These are phyloP conservation scores for Lecanicillium sp. DNA, from an alignment of 2,329 filamentous ascomycete genomes.

Conservation along the genomic window DNA sequence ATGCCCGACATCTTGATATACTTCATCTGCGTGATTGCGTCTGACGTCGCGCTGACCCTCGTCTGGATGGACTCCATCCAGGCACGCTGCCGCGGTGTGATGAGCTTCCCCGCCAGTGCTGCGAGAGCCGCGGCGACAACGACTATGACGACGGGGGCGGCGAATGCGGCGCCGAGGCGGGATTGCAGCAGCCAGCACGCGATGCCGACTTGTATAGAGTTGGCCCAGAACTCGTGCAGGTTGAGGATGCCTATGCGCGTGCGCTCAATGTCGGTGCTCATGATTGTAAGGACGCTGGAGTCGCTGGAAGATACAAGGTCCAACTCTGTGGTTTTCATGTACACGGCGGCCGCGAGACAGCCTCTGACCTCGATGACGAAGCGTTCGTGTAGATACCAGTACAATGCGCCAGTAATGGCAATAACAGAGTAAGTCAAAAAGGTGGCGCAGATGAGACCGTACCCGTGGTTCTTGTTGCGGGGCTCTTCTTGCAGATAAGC, in stretches of 20 bases:
- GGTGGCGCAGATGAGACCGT: constrained; percentile 30
- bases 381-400: constrained; percentile 29
- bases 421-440: constrained; percentile 28
- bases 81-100: neutral
- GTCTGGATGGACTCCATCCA: constrained; percentile 13
- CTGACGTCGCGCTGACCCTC: constrained; percentile 5
- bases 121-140: constrained; percentile 20
- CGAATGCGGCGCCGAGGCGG: constrained; percentile 40
- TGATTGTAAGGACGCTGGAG: constrained; percentile 32
- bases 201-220: constrained; percentile 30
- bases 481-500: constrained; percentile 18
- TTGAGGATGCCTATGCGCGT: constrained; percentile 26
- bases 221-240: constrained; percentile 31
- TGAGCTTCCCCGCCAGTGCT: neutral
- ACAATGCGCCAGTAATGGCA: constrained; percentile 27
- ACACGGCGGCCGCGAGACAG: constrained; percentile 19
- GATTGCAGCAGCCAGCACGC: constrained; percentile 38
- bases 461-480: constrained; percentile 21
- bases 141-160: constrained; percentile 38
- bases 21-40: constrained; percentile 9
- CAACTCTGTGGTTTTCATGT: constrained; percentile 20
- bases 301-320: constrained; percentile 24
- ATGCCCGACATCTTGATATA: constrained; percentile 15
- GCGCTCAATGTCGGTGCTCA: constrained; percentile 36
- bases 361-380: constrained; percentile 19